A percentile compares a stretch with the other conserved stretches of the same genome.
phyloP scores from a whole-genome alignment of 163 green algal species.

The Trebouxia gelatinosa region DNA sequence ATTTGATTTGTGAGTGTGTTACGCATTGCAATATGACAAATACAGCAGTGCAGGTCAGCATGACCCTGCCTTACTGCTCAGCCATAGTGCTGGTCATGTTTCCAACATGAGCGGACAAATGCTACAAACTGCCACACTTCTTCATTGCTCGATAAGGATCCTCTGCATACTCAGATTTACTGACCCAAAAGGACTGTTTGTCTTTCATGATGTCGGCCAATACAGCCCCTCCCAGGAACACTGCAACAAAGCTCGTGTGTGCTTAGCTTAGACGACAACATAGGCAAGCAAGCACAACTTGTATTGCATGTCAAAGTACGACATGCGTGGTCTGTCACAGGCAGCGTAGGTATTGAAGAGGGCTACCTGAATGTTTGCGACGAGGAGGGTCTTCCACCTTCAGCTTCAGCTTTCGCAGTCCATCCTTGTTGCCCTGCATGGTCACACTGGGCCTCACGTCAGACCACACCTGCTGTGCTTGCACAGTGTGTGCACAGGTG shows the following conservation, averaged over 20 bases:
- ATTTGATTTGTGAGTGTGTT: too few relatives aligned
- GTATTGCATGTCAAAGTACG: not conserved
- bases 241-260: too few relatives aligned
- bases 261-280: too few relatives aligned
- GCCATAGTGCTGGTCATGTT: not conserved
- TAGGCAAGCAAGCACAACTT: not conserved
- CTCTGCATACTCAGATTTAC: conserved; percentile 65
- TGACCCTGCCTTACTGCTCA: too few relatives aligned
- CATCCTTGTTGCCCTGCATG: conserved; percentile 55
- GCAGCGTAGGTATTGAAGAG: not conserved
- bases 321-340: not conserved
- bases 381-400: conserved; percentile 67
- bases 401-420: conserved; percentile 64
- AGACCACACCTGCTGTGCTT: too few relatives aligned
- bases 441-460: too few relatives aligned
- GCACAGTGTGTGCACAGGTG: too few relatives aligned
- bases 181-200: conserved; percentile 71
- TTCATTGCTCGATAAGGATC: conserved; percentile 50
- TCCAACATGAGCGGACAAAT: not conserved
- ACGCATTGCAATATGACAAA: too few relatives aligned
- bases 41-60: too few relatives aligned
- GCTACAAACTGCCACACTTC: conserved; percentile 46
- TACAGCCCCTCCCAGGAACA: conserved; percentile 75
- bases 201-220: conserved; percentile 82
- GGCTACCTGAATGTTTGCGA: conserved; percentile 56